These are phyloP conservation scores for Luvunga scandens DNA, from an alignment of 345 rosid genomes.

Conservation along the genomic window DNA sequence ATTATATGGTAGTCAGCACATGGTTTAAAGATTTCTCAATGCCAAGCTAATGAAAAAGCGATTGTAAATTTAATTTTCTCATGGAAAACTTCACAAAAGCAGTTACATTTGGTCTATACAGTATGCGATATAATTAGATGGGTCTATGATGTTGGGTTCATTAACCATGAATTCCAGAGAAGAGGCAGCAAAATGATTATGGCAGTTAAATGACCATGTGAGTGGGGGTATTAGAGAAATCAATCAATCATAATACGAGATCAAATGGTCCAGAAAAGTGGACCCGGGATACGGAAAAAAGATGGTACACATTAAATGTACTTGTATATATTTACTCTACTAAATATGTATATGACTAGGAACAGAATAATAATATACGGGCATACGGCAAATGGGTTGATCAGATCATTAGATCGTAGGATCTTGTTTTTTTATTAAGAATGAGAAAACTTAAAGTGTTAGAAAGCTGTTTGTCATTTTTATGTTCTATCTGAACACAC, in stretches of 20 bases:
- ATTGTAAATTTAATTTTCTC: too few species aligned
- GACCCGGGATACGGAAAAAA: neutral
- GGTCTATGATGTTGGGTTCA: conserved; percentile 23
- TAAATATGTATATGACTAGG: neutral
- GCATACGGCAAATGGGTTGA: neutral
- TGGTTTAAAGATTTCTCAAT: too few species aligned
- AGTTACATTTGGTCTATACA: neutral
- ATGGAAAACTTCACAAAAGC: neutral
- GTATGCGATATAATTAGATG: conserved; percentile 1
- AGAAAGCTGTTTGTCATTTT: conserved; percentile 24
- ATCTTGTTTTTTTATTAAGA: neutral
- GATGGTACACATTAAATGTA: conserved; percentile 32
- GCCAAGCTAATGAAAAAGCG: too few species aligned
- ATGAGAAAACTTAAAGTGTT: neutral
- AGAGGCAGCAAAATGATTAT: conserved; percentile 38
- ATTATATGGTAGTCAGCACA: too few species aligned
- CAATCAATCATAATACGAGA: conserved; percentile 13
- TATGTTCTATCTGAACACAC: conserved; percentile 4
- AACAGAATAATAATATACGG: neutral
- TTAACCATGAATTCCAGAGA: conserved; percentile 3
- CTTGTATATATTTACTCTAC: conserved; percentile 4
- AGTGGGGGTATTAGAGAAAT: conserved; percentile 15
- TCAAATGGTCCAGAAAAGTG: conserved; percentile 14
- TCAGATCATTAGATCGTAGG: neutral
- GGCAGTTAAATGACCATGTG: conserved; percentile 38